Evolutionary conservation across 1,284 basidiomycete species (phyloP).

Genomic region (Polyporus tsugae): DNA sequence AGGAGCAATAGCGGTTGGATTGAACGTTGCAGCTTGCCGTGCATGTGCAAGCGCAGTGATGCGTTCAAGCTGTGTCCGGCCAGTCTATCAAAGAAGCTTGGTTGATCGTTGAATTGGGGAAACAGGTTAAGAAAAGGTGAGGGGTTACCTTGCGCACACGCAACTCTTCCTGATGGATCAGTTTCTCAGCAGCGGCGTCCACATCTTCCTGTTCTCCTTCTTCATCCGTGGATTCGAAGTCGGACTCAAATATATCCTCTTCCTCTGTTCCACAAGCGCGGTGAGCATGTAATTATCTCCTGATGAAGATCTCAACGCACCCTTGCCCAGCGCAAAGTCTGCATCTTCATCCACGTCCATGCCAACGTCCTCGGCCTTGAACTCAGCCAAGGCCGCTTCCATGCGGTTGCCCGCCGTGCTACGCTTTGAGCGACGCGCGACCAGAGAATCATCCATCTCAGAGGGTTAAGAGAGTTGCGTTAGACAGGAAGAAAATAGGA

Average conservation of each 20-base stretch:
- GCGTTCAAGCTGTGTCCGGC: slow-evolving; percentile 62
- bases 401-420: slow-evolving; percentile 84
- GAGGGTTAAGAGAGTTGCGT: neutral
- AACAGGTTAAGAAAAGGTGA: neutral
- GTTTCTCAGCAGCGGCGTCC: slow-evolving; percentile 60
- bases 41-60: slow-evolving; percentile 70
- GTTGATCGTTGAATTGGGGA: slow-evolving; percentile 13
- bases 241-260: slow-evolving; percentile 80
- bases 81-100: slow-evolving; percentile 50
- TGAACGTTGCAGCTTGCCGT: slow-evolving; percentile 69
- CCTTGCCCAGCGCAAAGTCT: slow-evolving; percentile 72
- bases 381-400: slow-evolving; percentile 78
- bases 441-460: slow-evolving; percentile 56
- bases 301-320: slow-evolving; percentile 40
- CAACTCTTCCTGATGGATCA: slow-evolving; percentile 67
- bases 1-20: slow-evolving; percentile 49
- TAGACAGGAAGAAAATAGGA: neutral
- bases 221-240: slow-evolving; percentile 85
- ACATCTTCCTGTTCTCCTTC: slow-evolving; percentile 63
- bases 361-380: slow-evolving; percentile 61
- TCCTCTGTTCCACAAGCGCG: slow-evolving; percentile 58
- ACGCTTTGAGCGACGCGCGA: slow-evolving; percentile 64
- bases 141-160: slow-evolving; percentile 58
- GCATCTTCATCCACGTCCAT: slow-evolving; percentile 74
- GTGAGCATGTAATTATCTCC: neutral